phyloP scores from a whole-genome alignment of 345 rosid genomes.

The Lumnitzera racemosa region DNA sequence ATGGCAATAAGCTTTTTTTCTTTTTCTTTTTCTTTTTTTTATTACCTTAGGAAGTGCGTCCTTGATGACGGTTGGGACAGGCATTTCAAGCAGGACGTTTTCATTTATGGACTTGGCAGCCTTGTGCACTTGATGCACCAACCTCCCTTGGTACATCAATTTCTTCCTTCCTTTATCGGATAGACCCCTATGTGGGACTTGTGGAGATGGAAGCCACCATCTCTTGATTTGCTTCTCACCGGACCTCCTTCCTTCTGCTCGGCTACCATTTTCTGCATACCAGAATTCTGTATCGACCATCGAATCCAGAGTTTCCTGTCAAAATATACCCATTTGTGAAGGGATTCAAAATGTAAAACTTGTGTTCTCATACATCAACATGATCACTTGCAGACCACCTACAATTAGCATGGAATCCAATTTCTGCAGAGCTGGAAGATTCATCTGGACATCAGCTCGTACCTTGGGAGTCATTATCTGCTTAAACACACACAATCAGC shows the following conservation, averaged over 20 bases:
- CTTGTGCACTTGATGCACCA: slow-evolving; percentile 87
- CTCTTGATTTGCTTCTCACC: slow-evolving; percentile 64
- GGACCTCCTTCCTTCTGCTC: slow-evolving; percentile 71
- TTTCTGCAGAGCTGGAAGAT: slow-evolving; percentile 93
- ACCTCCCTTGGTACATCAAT: slow-evolving; percentile 40
- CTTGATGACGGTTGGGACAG: slow-evolving; percentile 56
- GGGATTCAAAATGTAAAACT: background rate
- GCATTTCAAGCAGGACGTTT: slow-evolving; percentile 79
- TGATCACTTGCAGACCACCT: slow-evolving; percentile 25
- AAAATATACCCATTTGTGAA: slow-evolving; percentile 5
- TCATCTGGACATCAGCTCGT: slow-evolving; percentile 88
- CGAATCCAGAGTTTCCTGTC: slow-evolving; percentile 75
- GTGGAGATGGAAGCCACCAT: slow-evolving; percentile 98
- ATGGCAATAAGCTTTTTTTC: no score
- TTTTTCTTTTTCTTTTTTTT: no score
- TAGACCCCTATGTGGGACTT: slow-evolving; percentile 74
- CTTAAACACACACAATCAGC: slow-evolving; percentile 11
- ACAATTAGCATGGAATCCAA: slow-evolving; percentile 91
- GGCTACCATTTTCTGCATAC: slow-evolving; percentile 79
- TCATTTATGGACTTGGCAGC: slow-evolving; percentile 87
- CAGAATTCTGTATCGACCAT: slow-evolving; percentile 87
- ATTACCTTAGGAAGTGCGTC: slow-evolving; percentile 78
- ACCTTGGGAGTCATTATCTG: slow-evolving; percentile 95
- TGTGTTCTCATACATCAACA: background rate
- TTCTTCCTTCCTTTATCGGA: slow-evolving; percentile 64